Percentiles rank a stretch among this genome's conserved stretches.
phyloP scores from a whole-genome alignment of 192 early-diverging fungal species.

The Dissophora ornata region DNA sequence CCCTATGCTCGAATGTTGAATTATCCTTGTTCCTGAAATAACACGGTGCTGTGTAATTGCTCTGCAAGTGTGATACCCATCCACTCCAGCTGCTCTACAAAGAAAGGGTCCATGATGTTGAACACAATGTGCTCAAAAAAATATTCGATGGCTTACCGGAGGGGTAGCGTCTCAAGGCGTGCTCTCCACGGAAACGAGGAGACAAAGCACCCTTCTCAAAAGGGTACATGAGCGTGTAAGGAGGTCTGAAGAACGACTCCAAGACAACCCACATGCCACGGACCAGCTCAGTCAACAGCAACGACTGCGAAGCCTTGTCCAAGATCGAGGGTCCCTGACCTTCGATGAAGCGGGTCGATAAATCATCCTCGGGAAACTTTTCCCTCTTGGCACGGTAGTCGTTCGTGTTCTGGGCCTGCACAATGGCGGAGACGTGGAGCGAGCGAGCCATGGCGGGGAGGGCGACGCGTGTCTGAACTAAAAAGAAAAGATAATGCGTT shows the following conservation, averaged over 20 bases:
- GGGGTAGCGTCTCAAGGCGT: slow-evolving; percentile 94
- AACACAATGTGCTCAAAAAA: no score
- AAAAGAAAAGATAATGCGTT: slow-evolving; percentile 1
- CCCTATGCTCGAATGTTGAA: no score
- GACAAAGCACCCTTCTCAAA: slow-evolving; percentile 94
- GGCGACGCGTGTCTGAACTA: slow-evolving; percentile 50
- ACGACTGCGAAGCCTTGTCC: slow-evolving; percentile 74
- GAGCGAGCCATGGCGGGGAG: slow-evolving; percentile 42
- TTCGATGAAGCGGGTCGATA: slow-evolving; percentile 33
- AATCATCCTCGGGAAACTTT: slow-evolving; percentile 50
- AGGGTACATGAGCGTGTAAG: slow-evolving; percentile 97
- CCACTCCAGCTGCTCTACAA: no score
- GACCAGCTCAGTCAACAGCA: slow-evolving; percentile 92
- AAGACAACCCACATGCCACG: slow-evolving; percentile 92
- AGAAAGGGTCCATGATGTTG: no score
- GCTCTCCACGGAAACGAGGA: slow-evolving; percentile 96
- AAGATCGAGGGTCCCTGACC: slow-evolving; percentile 47
- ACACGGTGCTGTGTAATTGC: no score
- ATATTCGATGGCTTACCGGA: slow-evolving; percentile 70
- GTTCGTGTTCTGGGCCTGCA: slow-evolving; percentile 46
- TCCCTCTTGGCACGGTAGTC: slow-evolving; percentile 52
- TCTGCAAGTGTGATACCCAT: no score
- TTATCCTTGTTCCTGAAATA: no score
- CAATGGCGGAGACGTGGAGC: slow-evolving; percentile 36
- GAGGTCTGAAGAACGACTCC: slow-evolving; percentile 94